Evolutionary conservation across 2,329 filamentous ascomycete species (phyloP).

Genomic region (Arthrobotrys iridis): DNA sequence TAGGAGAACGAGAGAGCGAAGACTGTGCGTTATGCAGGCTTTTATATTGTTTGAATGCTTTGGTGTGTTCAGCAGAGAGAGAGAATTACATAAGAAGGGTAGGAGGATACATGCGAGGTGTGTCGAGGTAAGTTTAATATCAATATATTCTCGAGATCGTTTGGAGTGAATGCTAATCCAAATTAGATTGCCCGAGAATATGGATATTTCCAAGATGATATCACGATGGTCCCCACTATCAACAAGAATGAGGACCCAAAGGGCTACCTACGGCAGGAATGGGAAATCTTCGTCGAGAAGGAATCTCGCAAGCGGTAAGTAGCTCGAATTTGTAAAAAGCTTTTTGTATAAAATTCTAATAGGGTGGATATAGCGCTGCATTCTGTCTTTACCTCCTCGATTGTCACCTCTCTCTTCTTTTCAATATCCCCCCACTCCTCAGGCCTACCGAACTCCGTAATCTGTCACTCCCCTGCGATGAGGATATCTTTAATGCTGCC

Average conservation of each 20-base stretch:
- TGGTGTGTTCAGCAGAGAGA: constrained; percentile 57
- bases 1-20: constrained; percentile 50
- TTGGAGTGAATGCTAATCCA: neutral
- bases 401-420: constrained; percentile 57
- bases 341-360: neutral
- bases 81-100: constrained; percentile 58
- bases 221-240: constrained; percentile 42
- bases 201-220: constrained; percentile 56
- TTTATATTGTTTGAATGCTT: constrained; percentile 57
- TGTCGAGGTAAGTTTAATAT: constrained; percentile 55
- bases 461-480: constrained; percentile 58
- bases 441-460: constrained; percentile 56
- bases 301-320: constrained; percentile 58
- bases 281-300: constrained; percentile 58
- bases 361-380: constrained; percentile 52
- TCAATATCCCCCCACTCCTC: constrained; percentile 57
- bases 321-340: neutral
- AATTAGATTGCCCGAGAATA: constrained; percentile 57
- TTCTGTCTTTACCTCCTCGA: constrained; percentile 58
- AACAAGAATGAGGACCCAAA: constrained; percentile 49
- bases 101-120: constrained; percentile 56
- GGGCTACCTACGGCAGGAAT: constrained; percentile 56
- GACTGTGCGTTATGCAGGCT: constrained; percentile 57
- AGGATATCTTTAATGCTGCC: constrained; percentile 57
- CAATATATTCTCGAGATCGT: neutral